Percentiles rank a stretch among this genome's conserved stretches.
These are phyloP conservation scores for Basidiobolus meristosporus DNA, from an alignment of 371 early-diverging fungal species.

Conservation along the genomic window DNA sequence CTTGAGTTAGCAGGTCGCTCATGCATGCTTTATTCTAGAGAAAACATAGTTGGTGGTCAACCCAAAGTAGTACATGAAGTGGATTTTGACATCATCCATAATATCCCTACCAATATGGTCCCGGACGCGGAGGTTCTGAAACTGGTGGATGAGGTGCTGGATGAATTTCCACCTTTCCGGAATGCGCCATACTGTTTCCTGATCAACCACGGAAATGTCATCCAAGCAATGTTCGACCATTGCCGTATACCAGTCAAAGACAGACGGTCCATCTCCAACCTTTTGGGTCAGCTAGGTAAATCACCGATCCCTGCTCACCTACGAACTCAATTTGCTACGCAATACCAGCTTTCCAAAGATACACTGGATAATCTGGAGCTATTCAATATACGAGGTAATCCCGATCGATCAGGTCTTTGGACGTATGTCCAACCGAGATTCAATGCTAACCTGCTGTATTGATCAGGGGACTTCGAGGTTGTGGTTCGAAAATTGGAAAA, in stretches of 20 bases:
- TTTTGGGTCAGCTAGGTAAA: slow-evolving; percentile 32
- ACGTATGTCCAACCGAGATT: no score
- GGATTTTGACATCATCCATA: slow-evolving; percentile 79
- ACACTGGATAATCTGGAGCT: slow-evolving; percentile 40
- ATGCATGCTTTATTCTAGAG: slow-evolving; percentile 8
- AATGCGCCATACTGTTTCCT: slow-evolving; percentile 28
- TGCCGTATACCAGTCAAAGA: slow-evolving; percentile 36
- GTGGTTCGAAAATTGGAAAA: no score
- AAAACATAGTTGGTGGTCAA: slow-evolving; percentile 55
- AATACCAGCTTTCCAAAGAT: slow-evolving; percentile 32
- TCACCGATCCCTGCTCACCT: slow-evolving; percentile 34
- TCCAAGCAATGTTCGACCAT: slow-evolving; percentile 34
- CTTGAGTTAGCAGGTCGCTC: background rate
- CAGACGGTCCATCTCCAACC: slow-evolving; percentile 26
- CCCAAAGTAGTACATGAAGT: slow-evolving; percentile 62
- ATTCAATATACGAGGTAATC: slow-evolving; percentile 34
- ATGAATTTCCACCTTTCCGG: slow-evolving; percentile 50
- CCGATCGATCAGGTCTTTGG: no score
- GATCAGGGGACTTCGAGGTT: no score
- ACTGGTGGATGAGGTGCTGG: slow-evolving; percentile 66
- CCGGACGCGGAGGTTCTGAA: slow-evolving; percentile 82
- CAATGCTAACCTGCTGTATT: no score
- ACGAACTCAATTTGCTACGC: slow-evolving; percentile 30
- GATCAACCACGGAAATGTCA: slow-evolving; percentile 32
- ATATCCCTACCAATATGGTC: slow-evolving; percentile 35